phyloP scores from a whole-genome alignment of 2,329 filamentous ascomycete species.

The Diplodia sapinea region DNA sequence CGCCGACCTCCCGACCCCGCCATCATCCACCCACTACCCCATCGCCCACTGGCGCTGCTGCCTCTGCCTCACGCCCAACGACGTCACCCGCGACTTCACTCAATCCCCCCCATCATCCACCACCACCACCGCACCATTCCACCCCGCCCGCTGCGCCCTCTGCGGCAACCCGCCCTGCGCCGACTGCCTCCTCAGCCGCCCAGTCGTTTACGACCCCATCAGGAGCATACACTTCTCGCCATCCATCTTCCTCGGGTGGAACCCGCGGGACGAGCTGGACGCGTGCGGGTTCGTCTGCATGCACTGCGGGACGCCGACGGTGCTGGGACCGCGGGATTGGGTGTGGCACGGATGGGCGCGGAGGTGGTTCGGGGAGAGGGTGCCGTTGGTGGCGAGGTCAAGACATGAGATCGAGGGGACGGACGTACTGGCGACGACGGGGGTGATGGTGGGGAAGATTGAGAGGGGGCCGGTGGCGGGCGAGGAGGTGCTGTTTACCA shows the following conservation, averaged over 20 bases:
- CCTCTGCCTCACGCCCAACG: constrained; percentile 8
- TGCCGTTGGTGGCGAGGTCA: no score
- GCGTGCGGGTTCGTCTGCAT: constrained; percentile 1
- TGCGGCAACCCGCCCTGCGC: not conserved
- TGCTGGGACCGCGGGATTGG: not conserved
- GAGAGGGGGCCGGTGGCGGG: no score
- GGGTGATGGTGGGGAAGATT: not conserved
- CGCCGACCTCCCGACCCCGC: no score
- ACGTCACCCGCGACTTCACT: not conserved
- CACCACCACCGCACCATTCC: not conserved
- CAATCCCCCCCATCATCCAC: no score
- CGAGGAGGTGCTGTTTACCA: no score
- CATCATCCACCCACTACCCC: not conserved
- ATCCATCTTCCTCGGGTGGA: not conserved
- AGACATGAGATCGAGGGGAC: no score
- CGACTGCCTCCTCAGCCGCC: not conserved
- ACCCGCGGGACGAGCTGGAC: not conserved
- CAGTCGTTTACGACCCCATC: no score
- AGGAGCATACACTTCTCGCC: not conserved
- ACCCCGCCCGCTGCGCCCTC: constrained; percentile 4
- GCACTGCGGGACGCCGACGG: not conserved
- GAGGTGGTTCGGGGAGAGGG: not conserved
- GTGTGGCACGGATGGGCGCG: no score
- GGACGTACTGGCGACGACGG: no score
- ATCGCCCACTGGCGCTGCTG: constrained; percentile 19